Conservation (phyloP, 2,329 filamentous ascomycete species). For the Cylindrodendrum hubeiense region DNA sequence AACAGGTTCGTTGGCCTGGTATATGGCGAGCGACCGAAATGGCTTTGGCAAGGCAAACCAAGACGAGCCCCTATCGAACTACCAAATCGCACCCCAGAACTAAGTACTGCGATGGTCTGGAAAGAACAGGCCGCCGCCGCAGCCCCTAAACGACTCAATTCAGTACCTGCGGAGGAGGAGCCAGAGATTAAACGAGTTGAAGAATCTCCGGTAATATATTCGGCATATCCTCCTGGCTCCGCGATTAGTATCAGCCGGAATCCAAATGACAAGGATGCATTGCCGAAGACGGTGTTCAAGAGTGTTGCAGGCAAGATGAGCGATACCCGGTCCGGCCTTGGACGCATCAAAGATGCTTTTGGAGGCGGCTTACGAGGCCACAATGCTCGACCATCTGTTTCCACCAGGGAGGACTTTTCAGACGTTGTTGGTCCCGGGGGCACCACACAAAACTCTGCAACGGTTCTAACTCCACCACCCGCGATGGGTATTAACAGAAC, state of each 20-base stretch:
- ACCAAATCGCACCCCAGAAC: slow-evolving; percentile 61
- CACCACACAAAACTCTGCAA: slow-evolving; percentile 34
- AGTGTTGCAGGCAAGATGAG: slow-evolving; percentile 83
- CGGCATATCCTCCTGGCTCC: slow-evolving; percentile 59
- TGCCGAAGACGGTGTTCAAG: slow-evolving; percentile 79
- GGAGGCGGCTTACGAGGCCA: slow-evolving; percentile 71
- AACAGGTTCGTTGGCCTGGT: slow-evolving; percentile 84
- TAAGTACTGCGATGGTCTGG: slow-evolving; percentile 63
- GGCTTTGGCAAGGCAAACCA: slow-evolving; percentile 94
- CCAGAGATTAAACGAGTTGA: slow-evolving; percentile 58
- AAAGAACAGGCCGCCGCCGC: slow-evolving; percentile 61
- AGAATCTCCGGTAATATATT: slow-evolving; percentile 58
- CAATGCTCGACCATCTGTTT: slow-evolving; percentile 61
- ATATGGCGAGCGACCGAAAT: slow-evolving; percentile 87
- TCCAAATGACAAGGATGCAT: slow-evolving; percentile 66
- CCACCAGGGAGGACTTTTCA: slow-evolving; percentile 63
- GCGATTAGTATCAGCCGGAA: slow-evolving; percentile 61
- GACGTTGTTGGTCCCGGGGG: slow-evolving; percentile 46
- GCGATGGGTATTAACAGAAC: slow-evolving; percentile 57
- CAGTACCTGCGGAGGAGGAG: slow-evolving; percentile 66
- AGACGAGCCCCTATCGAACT: slow-evolving; percentile 69
- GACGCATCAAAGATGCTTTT: slow-evolving; percentile 87
- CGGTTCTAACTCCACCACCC: slow-evolving; percentile 52
- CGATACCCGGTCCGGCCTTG: slow-evolving; percentile 85
- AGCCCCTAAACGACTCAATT: slow-evolving; percentile 63